Conservation (phyloP, 176 grass and related monocot genomes). For the Oryza longistaminata region DNA sequence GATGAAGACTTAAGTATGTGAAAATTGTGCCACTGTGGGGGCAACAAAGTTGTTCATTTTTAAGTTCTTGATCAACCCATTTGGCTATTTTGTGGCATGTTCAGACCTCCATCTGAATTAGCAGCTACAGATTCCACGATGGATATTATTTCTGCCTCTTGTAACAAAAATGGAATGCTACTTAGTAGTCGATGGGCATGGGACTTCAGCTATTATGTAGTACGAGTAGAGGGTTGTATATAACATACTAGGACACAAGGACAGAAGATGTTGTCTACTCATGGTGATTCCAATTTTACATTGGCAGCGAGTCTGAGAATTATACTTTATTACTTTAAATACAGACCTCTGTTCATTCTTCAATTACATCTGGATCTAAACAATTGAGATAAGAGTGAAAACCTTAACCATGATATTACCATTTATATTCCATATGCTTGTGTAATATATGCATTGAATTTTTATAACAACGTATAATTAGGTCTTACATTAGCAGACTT, state of each 20-base stretch:
- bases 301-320: background rate
- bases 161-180: slow-evolving; percentile 4
- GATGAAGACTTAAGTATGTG: background rate
- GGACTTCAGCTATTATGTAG: background rate
- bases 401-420: background rate
- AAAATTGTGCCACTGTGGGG: background rate
- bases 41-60: background rate
- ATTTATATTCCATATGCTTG: slow-evolving; percentile 1
- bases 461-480: background rate
- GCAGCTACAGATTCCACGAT: background rate
- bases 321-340: background rate
- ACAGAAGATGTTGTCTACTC: background rate
- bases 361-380: slow-evolving; percentile 7
- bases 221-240: background rate
- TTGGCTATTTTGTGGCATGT: background rate
- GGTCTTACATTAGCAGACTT: background rate
- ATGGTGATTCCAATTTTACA: background rate
- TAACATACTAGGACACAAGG: background rate
- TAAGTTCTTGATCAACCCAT: background rate
- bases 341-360: background rate
- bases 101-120: background rate
- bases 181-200: background rate
- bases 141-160: background rate
- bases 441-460: background rate
- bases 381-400: background rate